Conservation (phyloP, 2,329 filamentous ascomycete genomes). For the Alternaria sp. region DNA sequence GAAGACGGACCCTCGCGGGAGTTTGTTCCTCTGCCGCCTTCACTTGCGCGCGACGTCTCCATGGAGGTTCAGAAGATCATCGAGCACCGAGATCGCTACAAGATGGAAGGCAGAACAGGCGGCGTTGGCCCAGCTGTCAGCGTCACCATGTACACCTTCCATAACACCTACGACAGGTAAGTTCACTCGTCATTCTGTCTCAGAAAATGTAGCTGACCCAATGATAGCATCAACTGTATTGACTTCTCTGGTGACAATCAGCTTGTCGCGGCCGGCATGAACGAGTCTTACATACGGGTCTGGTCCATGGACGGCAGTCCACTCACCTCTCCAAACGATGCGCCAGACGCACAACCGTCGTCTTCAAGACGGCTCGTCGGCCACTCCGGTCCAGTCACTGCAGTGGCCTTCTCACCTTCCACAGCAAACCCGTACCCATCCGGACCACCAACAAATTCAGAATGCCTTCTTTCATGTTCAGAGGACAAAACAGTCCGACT, state of each 20-base stretch:
- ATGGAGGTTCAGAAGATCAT: conserved; percentile 94
- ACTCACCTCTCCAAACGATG: conserved; percentile 69
- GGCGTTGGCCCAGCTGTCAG: conserved; percentile 84
- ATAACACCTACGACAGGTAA: conserved; percentile 92
- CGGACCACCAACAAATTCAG: conserved; percentile 65
- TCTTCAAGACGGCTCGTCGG: conserved; percentile 82
- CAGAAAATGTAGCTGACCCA: not conserved
- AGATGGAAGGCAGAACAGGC: conserved; percentile 82
- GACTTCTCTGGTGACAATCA: conserved; percentile 93
- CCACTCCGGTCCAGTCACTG: conserved; percentile 88
- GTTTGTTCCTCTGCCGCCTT: conserved; percentile 85
- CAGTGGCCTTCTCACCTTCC: conserved; percentile 85
- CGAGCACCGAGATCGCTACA: conserved; percentile 90
- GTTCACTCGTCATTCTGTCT: conserved; percentile 30
- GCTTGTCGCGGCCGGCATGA: conserved; percentile 86
- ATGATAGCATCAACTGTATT: conserved; percentile 80
- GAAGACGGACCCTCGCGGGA: conserved; percentile 80
- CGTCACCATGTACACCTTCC: conserved; percentile 97
- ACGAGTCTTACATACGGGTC: conserved; percentile 93
- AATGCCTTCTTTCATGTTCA: conserved; percentile 84
- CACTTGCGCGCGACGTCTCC: conserved; percentile 85
- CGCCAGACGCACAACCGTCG: conserved; percentile 61
- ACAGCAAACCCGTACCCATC: conserved; percentile 56
- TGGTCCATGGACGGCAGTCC: conserved; percentile 90
- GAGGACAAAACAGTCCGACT: conserved; percentile 87